phyloP scores from a whole-genome alignment of 2,329 filamentous ascomycete genomes.

The Epichloe elymi region DNA sequence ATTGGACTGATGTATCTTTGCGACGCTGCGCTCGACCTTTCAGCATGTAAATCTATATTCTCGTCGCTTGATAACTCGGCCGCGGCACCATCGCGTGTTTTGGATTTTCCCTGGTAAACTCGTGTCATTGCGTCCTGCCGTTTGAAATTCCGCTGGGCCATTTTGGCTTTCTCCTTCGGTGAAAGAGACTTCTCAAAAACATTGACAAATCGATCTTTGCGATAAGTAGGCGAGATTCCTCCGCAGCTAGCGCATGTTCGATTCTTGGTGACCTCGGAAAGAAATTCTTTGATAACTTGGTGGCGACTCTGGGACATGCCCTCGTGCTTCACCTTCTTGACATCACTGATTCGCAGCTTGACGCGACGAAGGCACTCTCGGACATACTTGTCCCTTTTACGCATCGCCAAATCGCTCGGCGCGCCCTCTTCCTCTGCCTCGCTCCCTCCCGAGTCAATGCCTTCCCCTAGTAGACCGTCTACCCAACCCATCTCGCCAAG shows the following conservation, averaged over 20 bases:
- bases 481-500: conserved; percentile 29
- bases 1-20: conserved; percentile 72
- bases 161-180: conserved; percentile 62
- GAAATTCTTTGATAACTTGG: conserved; percentile 66
- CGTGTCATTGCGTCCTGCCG: conserved; percentile 54
- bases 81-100: conserved; percentile 29
- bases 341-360: conserved; percentile 33
- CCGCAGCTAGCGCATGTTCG: conserved; percentile 55
- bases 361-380: conserved; percentile 54
- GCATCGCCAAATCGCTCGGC: conserved; percentile 37
- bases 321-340: conserved; percentile 62
- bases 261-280: conserved; percentile 55
- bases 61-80: conserved; percentile 13
- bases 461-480: conserved; percentile 20
- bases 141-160: conserved; percentile 56
- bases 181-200: conserved; percentile 77
- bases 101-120: conserved; percentile 19
- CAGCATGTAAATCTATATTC: conserved; percentile 34
- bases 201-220: conserved; percentile 85
- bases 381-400: conserved; percentile 53
- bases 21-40: conserved; percentile 13
- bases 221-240: conserved; percentile 67
- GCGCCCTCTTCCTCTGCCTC: conserved; percentile 52
- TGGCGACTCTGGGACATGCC: conserved; percentile 66
- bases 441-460: conserved; percentile 33